Evolutionary conservation across 2,329 filamentous ascomycete species (phyloP), one percentile per base, ranked within the genome.

Genomic region (Fusarium robinianum): DNA sequence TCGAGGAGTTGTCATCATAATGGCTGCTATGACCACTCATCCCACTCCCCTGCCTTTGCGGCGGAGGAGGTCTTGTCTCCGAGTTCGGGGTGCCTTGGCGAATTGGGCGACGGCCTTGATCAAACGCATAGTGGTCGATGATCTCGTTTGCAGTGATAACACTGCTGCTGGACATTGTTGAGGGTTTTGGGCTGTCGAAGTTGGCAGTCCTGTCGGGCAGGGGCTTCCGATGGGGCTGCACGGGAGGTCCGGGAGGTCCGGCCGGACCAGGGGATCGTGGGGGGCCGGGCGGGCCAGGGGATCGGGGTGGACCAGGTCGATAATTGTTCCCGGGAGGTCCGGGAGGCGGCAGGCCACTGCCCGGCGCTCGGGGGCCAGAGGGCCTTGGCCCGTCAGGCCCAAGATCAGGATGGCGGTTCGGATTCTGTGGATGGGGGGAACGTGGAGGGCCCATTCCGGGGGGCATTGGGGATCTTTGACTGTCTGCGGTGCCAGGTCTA

Each of bases 1-100:
- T 32, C 5, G 46, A 75, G 32, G 81, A 82, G 22, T 78, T 75
- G 49, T 88, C 84, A 46, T 87, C 85, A 46, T 80, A 76, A 27
- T 73, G 59, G 49, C 69, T 79, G 54, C 74, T 78, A n/a, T 64
- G 63, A 44, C 46, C 65, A 3, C 69, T 55, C 22, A 22, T 71
- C 18, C 39, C 47, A 6, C 55, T 55, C 8, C 55, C 53, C 22
- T 60, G 56, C n/a, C 57, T 54, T 11, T 59, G 58, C 9, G 55
- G 55, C 3, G 55, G 59, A n/a, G 53, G 58, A 9, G 58, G 62
- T 10, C 55, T 51, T 11, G 49, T 51, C 9, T 56, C 52, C n/a
- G 51, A 49, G 32, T 56, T 53, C 1, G 51, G 49, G 6, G 46
- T 48, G 17, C 42, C 61, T 33, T 44, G 39, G 1, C 46, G 40